Percentiles rank a stretch among this genome's conserved stretches.
phyloP scores from a whole-genome alignment of 345 rosid genomes.

The Rhodomyrtus tomentosa region DNA sequence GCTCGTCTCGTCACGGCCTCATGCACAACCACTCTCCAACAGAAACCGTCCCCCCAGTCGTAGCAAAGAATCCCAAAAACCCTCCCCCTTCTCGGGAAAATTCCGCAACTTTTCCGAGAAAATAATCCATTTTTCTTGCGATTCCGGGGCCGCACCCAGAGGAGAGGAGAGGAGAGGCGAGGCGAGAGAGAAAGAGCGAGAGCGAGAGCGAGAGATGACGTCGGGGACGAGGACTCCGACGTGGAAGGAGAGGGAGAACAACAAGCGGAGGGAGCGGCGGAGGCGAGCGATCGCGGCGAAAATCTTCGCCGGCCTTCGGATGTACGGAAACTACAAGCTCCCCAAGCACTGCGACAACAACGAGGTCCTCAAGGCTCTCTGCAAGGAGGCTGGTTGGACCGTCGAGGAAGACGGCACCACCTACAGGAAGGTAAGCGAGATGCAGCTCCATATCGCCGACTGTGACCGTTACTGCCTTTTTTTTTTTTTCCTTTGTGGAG shows the following conservation, averaged over 20 bases:
- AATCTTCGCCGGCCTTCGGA: constrained; percentile 78
- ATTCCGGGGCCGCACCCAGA: background rate
- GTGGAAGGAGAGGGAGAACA: constrained; percentile 98
- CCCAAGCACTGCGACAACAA: constrained; percentile 99
- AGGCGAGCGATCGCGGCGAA: constrained; percentile 93
- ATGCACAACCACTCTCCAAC: background rate
- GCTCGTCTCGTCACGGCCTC: background rate
- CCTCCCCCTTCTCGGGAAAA: background rate
- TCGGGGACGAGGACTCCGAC: constrained; percentile 91
- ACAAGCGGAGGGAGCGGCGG: constrained; percentile 82
- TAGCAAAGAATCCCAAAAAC: no score
- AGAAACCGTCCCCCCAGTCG: background rate
- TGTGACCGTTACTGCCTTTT: background rate
- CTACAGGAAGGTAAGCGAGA: constrained; percentile 51
- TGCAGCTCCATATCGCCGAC: no score
- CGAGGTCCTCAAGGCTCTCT: constrained; percentile 93
- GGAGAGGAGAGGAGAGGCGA: background rate
- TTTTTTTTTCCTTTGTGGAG: background rate
- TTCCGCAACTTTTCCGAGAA: background rate
- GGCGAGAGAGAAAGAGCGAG: background rate
- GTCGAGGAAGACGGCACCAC: constrained; percentile 98
- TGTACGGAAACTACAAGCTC: constrained; percentile 86
- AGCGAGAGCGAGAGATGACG: constrained; percentile 32
- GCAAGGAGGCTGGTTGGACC: constrained; percentile 92
- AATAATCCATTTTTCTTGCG: background rate